phyloP scores from a whole-genome alignment of 306 rosid species.

The Cucurbita maxima region DNA sequence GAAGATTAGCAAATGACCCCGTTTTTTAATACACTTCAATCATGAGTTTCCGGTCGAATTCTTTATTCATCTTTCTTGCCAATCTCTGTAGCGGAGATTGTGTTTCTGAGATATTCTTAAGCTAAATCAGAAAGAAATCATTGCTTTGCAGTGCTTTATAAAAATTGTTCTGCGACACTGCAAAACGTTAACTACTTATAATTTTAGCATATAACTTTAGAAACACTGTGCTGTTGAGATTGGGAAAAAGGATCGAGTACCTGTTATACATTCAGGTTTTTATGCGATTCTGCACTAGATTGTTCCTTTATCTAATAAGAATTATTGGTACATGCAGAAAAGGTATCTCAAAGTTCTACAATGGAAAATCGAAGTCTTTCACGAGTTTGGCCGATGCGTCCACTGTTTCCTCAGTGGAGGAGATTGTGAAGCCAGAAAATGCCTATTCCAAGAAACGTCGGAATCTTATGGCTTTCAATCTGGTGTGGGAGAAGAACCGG shows the following conservation, averaged over 20 bases:
- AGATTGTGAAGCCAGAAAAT: conserved; percentile 69
- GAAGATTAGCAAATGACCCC: neutral
- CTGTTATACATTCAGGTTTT: neutral
- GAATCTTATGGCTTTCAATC: conserved; percentile 44
- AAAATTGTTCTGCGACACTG: neutral
- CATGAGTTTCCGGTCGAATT: neutral
- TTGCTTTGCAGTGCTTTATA: neutral
- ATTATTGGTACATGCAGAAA: conserved; percentile 34
- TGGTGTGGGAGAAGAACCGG: conserved; percentile 46
- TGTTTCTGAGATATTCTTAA: neutral
- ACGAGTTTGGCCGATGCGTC: conserved; percentile 50
- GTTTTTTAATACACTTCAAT: neutral
- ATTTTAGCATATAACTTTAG: neutral
- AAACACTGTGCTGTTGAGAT: neutral
- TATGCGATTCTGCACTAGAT: neutral
- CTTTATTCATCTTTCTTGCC: neutral
- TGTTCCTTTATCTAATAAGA: neutral
- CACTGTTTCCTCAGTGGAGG: conserved; percentile 28
- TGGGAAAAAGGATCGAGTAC: neutral
- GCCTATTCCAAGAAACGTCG: conserved; percentile 57
- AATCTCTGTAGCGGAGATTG: neutral
- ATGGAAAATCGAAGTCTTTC: conserved; percentile 71
- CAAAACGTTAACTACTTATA: neutral
- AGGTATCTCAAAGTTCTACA: conserved; percentile 66
- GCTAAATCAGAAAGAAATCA: neutral